Base-by-base conservation (phyloP, 208 protist genomes). In the Trypanosoma cruzi region DNA sequence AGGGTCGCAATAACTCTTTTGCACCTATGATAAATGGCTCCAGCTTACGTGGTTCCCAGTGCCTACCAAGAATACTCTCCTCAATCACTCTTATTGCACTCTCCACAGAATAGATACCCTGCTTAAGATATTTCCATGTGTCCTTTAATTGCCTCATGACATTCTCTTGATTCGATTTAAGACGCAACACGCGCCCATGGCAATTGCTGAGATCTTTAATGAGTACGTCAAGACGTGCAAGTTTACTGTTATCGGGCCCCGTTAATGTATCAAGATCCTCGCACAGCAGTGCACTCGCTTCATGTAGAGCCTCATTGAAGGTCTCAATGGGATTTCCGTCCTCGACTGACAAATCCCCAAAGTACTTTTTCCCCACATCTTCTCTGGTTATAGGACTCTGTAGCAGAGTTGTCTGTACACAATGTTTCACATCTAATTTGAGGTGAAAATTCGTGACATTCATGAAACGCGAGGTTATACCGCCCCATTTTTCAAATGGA, bases 171-270 rank as follows among this genome's bases (percentile, higher is more conserved):
- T 89, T 81, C 22, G 68, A 64, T 20, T 55, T 28, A 11, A 77
- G 68, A 29, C 85, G 80, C 18, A 67, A 53, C 40, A 94, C 63
- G 66, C 83, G 80, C 0, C 58, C 77, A 44, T 94, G 84, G 57
- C 83, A 77, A 48, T 66, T 71, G 36, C 85, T 80, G 26, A 93
- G 73, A 42, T 86, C 84, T 13, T 59, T 63, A n/a, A 96, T 42
- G 8, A 83, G 71, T 29, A 57, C 54, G 46, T 86, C 84, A 34
- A 90, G 65, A n/a, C 73, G 54, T 8, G 77, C 65, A 49, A 96
- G 62, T 34, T 78, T 52, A 10, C 64, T 2, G 3, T 14, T 13
- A 16, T 16, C 8, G 40, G 3, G 1, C 1, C 40, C 40, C 28
- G 71, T 57, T 32, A 92, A 68, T 59, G 80, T 48, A 40, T 79